Conservation (phyloP, 1,284 basidiomycete genomes). For the Bjerkandera adusta region DNA sequence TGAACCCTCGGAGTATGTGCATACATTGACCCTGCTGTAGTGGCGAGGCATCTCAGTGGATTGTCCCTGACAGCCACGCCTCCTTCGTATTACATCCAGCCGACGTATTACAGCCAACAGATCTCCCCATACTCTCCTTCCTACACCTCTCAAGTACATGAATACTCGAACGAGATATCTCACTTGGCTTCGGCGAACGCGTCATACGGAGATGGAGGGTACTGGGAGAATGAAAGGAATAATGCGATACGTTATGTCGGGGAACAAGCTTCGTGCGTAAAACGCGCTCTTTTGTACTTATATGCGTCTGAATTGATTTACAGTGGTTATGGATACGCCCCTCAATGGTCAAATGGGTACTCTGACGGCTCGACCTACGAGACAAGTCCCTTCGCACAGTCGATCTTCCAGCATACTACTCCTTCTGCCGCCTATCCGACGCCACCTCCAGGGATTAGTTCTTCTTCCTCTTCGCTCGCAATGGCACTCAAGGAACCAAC, state of each 20-base stretch:
- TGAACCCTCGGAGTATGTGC: slow-evolving; percentile 10
- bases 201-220: slow-evolving; percentile 40
- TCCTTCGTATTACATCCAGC: slow-evolving; percentile 57
- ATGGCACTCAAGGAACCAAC: slow-evolving; percentile 58
- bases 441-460: slow-evolving; percentile 57
- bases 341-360: slow-evolving; percentile 33
- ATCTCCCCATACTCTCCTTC: slow-evolving; percentile 39
- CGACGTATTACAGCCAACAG: slow-evolving; percentile 46
- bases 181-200: slow-evolving; percentile 43
- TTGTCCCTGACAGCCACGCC: slow-evolving; percentile 53
- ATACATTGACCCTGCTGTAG: slow-evolving; percentile 34
- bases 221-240: slow-evolving; percentile 52
- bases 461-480: slow-evolving; percentile 71
- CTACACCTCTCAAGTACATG: slow-evolving; percentile 36
- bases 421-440: slow-evolving; percentile 65
- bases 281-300: not conserved
- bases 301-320: slow-evolving; percentile 11
- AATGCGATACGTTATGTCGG: slow-evolving; percentile 50
- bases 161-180: slow-evolving; percentile 52
- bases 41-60: slow-evolving; percentile 59
- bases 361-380: slow-evolving; percentile 44
- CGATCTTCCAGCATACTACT: slow-evolving; percentile 56
- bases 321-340: slow-evolving; percentile 21
- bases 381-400: slow-evolving; percentile 55
- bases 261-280: slow-evolving; percentile 38